These are phyloP conservation scores for Vaccinium myrtillus DNA, from an alignment of 148 eudicot genomes.

Conservation along the genomic window DNA sequence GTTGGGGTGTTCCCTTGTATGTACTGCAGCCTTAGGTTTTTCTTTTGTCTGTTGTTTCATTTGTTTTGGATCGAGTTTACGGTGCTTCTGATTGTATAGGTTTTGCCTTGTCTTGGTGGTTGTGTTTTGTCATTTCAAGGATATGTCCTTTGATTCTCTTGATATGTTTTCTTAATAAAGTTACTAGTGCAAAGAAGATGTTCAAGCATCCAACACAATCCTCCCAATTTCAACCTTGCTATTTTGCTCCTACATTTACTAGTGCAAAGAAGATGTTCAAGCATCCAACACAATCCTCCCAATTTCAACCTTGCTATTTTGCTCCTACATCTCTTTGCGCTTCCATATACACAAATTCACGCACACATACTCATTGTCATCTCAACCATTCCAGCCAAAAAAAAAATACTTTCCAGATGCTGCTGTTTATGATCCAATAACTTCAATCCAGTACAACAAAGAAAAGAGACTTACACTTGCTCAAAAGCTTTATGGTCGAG, in stretches of 20 bases:
- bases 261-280: background rate
- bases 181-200: background rate
- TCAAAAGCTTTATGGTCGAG: background rate
- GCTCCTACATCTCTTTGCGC: background rate
- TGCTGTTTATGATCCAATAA: background rate
- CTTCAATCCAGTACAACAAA: background rate
- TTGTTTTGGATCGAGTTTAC: too few species aligned
- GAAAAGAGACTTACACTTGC: background rate
- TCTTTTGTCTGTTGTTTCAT: too few species aligned
- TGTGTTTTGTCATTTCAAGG: too few species aligned
- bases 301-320: slow-evolving; percentile 2
- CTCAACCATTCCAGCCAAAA: background rate
- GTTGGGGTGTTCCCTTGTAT: too few species aligned
- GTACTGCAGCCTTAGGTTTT: too few species aligned
- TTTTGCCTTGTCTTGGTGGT: too few species aligned
- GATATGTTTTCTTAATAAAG: too few species aligned
- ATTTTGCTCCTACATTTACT: background rate
- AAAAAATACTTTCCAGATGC: background rate
- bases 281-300: background rate
- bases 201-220: background rate
- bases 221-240: slow-evolving; percentile 6
- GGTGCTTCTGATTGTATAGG: too few species aligned
- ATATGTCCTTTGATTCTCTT: too few species aligned
- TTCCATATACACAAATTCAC: background rate
- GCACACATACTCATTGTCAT: background rate